Evolutionary conservation across 2,329 filamentous ascomycete species (phyloP).

Genomic region (Meredithiella fracta): DNA sequence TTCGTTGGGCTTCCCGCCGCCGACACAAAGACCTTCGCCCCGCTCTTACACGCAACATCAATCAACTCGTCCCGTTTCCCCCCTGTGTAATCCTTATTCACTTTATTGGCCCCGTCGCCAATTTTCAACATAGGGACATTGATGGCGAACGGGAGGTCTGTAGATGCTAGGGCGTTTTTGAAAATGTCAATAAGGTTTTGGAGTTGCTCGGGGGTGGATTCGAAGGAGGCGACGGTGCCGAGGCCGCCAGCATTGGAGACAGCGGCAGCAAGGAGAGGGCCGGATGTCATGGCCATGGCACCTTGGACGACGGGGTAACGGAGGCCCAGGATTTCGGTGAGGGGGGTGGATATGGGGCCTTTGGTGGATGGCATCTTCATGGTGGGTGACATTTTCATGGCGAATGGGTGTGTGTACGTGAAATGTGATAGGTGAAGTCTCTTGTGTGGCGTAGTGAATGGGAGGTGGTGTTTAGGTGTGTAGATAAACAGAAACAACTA

Average conservation of each 20-base stretch:
- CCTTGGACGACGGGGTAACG: constrained; percentile 80
- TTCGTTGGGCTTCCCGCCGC: constrained; percentile 76
- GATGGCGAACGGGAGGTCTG: constrained; percentile 68
- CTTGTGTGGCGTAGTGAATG: too few relatives aligned
- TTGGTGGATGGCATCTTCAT: neutral
- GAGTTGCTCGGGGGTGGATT: constrained; percentile 58
- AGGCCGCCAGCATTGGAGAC: constrained; percentile 81
- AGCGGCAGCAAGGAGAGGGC: constrained; percentile 62
- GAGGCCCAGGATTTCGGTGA: constrained; percentile 66
- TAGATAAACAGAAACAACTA: too few relatives aligned
- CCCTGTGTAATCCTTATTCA: constrained; percentile 90
- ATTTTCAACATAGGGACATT: constrained; percentile 85
- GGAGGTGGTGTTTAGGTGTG: too few relatives aligned
- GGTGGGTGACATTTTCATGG: neutral
- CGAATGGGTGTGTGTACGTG: too few relatives aligned
- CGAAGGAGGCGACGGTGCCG: constrained; percentile 55
- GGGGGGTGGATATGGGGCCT: constrained; percentile 54
- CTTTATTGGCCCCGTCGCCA: constrained; percentile 67
- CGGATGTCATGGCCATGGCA: constrained; percentile 80
- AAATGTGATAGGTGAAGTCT: too few relatives aligned
- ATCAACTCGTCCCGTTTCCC: constrained; percentile 79
- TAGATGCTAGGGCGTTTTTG: constrained; percentile 52
- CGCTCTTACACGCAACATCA: constrained; percentile 67
- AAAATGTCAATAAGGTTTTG: constrained; percentile 72
- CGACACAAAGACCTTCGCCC: constrained; percentile 70